Base-by-base conservation (phyloP, 352 stramenopile genomes). In the Phytophthora cactorum region DNA sequence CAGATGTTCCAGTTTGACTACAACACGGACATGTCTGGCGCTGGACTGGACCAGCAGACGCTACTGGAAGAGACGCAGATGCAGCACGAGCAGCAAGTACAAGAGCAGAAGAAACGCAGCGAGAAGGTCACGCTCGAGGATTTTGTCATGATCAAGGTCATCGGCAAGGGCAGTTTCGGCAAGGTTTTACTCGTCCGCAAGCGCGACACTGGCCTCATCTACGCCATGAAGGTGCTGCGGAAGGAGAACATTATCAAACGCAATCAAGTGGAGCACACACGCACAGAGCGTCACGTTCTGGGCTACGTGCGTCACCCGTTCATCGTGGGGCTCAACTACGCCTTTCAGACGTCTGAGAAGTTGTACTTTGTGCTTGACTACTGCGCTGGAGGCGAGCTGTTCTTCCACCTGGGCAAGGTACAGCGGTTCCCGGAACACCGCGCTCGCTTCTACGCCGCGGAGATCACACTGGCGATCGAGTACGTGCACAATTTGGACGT, bases 281-380 rank as follows among this genome's bases (percentile, higher is more conserved):
- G 96, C 70, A 99, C 97, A 25, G 98, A 99, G 85, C 86, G 97
- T 15, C 97, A 96, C 66, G 97, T 99, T 31, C 82, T 99, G 9
- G 97, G 95, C 28, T 98, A 98, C 70, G 95, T 99, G 43, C 92
- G 95, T 44, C 97, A 99, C 73, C 97, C 97, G 43, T 99, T 99
- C 74, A 98, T 99, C 68, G 97, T 99, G 10, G 93, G 95, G 22
- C 81, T 97, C 47, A 91, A 97, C 68, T 96, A 96, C 58, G 97
- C 98, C 34, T 99, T 99, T 80, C 97, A 99, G 77, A 98, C 96
- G 54, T 91, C 76, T 3, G 86, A 97, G 45, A 98, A 99, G 82
- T 84, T 99, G 5, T 99, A 99, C 77, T 99, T 99, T 73, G 97
- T 99, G 50, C 81, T 99, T 17, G 97, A 99, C 68, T 99, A 99